Base-by-base conservation (phyloP, 129 eudicot species). In the Smallanthus sonchifolius region DNA sequence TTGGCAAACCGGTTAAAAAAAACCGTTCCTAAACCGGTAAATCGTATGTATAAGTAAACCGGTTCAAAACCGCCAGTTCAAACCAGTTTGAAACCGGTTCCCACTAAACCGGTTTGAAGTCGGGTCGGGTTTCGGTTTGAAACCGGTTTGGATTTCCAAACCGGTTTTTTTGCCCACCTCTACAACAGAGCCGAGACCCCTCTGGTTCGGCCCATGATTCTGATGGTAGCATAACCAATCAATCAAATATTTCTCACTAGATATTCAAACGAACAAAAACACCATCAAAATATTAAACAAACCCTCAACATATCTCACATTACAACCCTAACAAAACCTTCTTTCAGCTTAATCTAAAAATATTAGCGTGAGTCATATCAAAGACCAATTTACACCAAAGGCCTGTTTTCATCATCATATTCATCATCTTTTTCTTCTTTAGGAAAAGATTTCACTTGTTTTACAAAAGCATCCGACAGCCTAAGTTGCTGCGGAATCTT, bases 381-480 rank as follows among this genome's bases (percentile, higher is more conserved):
- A 28, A 34, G 30, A 51, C 77, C 60, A 74, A 54, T 32, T 72
- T 72, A 90, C 62, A 90, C 96, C 34, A 90, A 66, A 30, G 87
- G 61, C 62, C 87, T 72, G 35, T 69, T 49, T 62, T 79, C 80
- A 62, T 72, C 95, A 51, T 62, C 81, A 32, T 14, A 67, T 61
- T 77, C 84, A 72, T 77, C 76, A 10, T 65, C 75, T 17, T 67
- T 82, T 11, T 72, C 87, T 2, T 84, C 87, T 65, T 30, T 77
- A 48, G 63, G 73, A 52, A 11, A 36, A n/a, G 83, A 70, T 70
- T 70, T 84, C 34, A 75, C 81, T 60, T 64, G 81, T 72, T 81
- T 83, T 52, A 67, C 75, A 32, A 37, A 54, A 69, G 70, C 35
- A 45, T 64, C 78, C 13, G 82, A 24, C 19, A 56, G 7, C 40